phyloP scores from a whole-genome alignment of 1,284 basidiomycete species.

The Trametes sp. region DNA sequence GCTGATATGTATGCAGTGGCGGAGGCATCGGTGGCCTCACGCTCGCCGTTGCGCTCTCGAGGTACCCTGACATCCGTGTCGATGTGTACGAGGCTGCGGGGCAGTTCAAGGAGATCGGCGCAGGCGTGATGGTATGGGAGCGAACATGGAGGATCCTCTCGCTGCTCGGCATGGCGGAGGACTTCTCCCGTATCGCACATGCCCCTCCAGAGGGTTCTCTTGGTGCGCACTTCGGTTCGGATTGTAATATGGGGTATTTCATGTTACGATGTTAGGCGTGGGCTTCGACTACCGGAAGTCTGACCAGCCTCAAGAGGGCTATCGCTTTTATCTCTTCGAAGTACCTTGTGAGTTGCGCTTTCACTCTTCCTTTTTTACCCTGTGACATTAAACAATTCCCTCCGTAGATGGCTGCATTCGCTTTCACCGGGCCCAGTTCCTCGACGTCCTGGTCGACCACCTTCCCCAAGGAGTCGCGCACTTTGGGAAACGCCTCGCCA shows the following conservation, averaged over 20 bases:
- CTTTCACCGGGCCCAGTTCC: slow-evolving; percentile 57
- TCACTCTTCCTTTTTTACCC: too few relatives aligned
- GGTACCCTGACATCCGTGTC: slow-evolving; percentile 50
- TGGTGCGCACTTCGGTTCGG: slow-evolving; percentile 33
- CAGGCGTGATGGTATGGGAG: slow-evolving; percentile 57
- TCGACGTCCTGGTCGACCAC: slow-evolving; percentile 51
- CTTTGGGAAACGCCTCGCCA: slow-evolving; percentile 50
- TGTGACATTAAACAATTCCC: not conserved
- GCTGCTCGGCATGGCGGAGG: slow-evolving; percentile 47
- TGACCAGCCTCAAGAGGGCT: slow-evolving; percentile 48
- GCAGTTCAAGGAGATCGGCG: slow-evolving; percentile 57
- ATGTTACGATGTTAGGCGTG: slow-evolving; percentile 41
- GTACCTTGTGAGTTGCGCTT: slow-evolving; percentile 48
- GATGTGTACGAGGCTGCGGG: slow-evolving; percentile 56
- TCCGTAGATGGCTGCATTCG: slow-evolving; percentile 47
- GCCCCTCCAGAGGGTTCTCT: slow-evolving; percentile 48
- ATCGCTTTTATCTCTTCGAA: slow-evolving; percentile 47
- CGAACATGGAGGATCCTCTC: slow-evolving; percentile 53
- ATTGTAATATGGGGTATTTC: not conserved
- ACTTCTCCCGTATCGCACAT: slow-evolving; percentile 52
- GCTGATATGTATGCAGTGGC: slow-evolving; percentile 43
- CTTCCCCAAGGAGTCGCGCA: slow-evolving; percentile 50
- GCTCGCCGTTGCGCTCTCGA: slow-evolving; percentile 52
- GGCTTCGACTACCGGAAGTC: slow-evolving; percentile 55
- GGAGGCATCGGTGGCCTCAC: slow-evolving; percentile 57